Base-by-base conservation (phyloP, 202 grass and related monocot species). In the Panicum virgatum region DNA sequence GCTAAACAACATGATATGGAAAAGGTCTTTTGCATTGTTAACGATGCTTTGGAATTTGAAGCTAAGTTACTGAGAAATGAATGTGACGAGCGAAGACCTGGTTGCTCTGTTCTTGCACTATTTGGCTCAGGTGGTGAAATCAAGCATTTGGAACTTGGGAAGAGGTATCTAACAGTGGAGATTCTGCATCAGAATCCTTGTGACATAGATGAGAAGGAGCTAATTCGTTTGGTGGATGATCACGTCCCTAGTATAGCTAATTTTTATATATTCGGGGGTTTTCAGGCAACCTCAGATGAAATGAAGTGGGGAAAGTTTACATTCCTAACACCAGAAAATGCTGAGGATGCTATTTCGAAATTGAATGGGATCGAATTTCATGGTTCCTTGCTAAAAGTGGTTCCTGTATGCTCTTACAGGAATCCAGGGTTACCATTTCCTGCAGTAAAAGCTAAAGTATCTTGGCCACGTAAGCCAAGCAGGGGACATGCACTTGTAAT, bases 91-190 rank as follows among this genome's bases (percentile, higher is more conserved):
- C 89, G 79, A 87, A 85, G 88, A 75, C 71, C 76, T 30, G 84
- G 88, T 58, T 82, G 79, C 60, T 88, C 91, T 66, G 23, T 83
- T 79, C 23, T 91, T 81, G 92, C 86, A 54, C 77, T 98, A 37
- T 89, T 98, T 84, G 92, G 96, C 15, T 95, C 96, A 25, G 92
- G 96, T 80, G 96, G 88, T 88, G 90, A 95, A 89, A 93, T 98
- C 25, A 98, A 98, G 76, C 96, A 98, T 90, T 88, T 95, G 22
- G 96, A 98, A 80, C 92, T 98, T 66, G 92, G 77, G 65, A 95
- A 89, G 73, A 86, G 89, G 40, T 84, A 71, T 86, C 47, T 98
- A 58, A 83, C 96, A 0, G 90, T 98, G 71, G 96, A 98, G 66
- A 79, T 98, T 85, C 63, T 70, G 37, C 96, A 95, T 91, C 88